Percentiles rank a stretch among this genome's conserved stretches.
Conservation (phyloP, 352 stramenopile genomes). For the Phytophthora aleatoria region DNA sequence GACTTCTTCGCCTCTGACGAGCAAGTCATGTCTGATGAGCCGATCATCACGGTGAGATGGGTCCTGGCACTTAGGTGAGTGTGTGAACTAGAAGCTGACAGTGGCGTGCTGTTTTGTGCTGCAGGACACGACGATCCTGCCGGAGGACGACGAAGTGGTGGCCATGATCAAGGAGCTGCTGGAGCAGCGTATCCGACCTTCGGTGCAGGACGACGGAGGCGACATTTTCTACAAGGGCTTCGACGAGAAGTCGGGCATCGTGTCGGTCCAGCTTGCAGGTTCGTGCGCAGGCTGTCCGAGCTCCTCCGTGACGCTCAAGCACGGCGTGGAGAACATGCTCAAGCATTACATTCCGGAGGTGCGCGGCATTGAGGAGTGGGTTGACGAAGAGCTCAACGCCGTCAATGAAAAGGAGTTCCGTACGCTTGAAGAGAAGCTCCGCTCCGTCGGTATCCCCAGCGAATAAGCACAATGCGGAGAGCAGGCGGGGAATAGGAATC, state of each 20-base stretch:
- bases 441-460: constrained; percentile 79
- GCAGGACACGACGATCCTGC: constrained; percentile 93
- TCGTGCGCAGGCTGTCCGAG: constrained; percentile 98
- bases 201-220: constrained; percentile 98
- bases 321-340: constrained; percentile 99
- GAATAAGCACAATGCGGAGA: constrained; percentile 44
- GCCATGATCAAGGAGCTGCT: constrained; percentile 99
- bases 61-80: neutral
- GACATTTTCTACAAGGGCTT: constrained; percentile 99
- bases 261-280: constrained; percentile 91
- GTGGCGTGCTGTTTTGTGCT: neutral
- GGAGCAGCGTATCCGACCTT: constrained; percentile 97
- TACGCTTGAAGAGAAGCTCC: constrained; percentile 83
- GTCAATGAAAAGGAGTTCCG: constrained; percentile 85
- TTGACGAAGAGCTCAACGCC: constrained; percentile 79
- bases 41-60: constrained; percentile 67
- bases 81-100: neutral
- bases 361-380: constrained; percentile 76
- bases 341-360: constrained; percentile 99
- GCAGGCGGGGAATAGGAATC: constrained; percentile 1
- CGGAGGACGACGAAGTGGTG: constrained; percentile 98
- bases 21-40: constrained; percentile 90
- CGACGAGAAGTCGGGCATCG: constrained; percentile 94
- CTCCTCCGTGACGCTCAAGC: constrained; percentile 98
- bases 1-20: constrained; percentile 95